Conservation (phyloP, 2,329 filamentous ascomycete genomes). For the Orbilia brochopaga region DNA sequence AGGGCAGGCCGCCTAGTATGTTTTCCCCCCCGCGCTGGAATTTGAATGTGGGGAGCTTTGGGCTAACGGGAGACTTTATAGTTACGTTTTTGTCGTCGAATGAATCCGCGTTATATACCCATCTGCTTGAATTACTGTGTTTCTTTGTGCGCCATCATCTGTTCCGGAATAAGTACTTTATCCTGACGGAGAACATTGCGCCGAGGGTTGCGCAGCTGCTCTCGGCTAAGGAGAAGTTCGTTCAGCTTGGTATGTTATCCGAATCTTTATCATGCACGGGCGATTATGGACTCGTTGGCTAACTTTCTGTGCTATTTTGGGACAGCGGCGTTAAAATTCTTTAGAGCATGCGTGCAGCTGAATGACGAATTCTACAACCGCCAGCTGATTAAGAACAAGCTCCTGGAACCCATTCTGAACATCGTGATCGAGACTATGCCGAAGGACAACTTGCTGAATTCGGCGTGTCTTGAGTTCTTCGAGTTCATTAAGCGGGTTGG, state of each 20-base stretch:
- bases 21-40: conserved; percentile 18
- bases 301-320: conserved; percentile 6
- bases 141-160: conserved; percentile 92
- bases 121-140: conserved; percentile 88
- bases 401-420: conserved; percentile 83
- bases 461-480: conserved; percentile 91
- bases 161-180: conserved; percentile 84
- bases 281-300: conserved; percentile 36
- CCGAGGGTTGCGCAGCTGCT: conserved; percentile 82
- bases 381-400: conserved; percentile 78
- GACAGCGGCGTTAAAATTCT: conserved; percentile 86
- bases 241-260: conserved; percentile 77
- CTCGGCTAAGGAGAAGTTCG: conserved; percentile 82
- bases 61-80: conserved; percentile 54
- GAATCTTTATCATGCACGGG: conserved; percentile 51
- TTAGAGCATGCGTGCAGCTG: conserved; percentile 81
- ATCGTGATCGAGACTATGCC: conserved; percentile 85
- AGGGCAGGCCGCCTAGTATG: conserved; percentile 66
- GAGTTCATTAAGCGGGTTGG: conserved; percentile 73
- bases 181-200: conserved; percentile 78
- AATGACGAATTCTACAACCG: conserved; percentile 91
- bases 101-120: conserved; percentile 86
- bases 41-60: neutral
- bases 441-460: conserved; percentile 90
- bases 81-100: conserved; percentile 77